Conservation (phyloP, 208 protist species). For the Wallacemonas sp. region DNA sequence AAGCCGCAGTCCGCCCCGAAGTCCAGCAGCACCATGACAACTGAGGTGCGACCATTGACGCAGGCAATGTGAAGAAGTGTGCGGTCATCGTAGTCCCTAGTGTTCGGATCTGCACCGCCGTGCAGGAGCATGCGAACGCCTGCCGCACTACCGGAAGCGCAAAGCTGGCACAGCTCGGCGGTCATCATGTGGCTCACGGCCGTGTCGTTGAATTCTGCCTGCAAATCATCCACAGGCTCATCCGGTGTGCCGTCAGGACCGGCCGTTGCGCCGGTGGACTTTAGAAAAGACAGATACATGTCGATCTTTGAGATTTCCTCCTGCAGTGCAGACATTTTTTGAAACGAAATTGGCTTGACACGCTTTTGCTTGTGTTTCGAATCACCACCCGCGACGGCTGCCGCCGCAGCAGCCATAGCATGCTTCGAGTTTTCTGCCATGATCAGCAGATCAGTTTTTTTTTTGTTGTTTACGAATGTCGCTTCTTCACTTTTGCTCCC, state of each 20-base stretch:
- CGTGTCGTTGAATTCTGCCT: constrained; percentile 35
- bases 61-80: constrained; percentile 84
- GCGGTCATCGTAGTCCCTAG: constrained; percentile 75
- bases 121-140: constrained; percentile 70
- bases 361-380: constrained; percentile 18
- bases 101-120: constrained; percentile 76
- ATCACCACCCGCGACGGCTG: constrained; percentile 2
- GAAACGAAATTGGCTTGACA: constrained; percentile 59
- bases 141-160: constrained; percentile 60
- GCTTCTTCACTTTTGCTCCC: no score
- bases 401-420: background rate
- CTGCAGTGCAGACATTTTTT: constrained; percentile 75
- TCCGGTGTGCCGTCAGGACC: background rate
- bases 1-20: constrained; percentile 58
- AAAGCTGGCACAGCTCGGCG: constrained; percentile 79
- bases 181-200: constrained; percentile 70
- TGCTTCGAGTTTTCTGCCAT: constrained; percentile 11
- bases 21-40: constrained; percentile 66
- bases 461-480: no score
- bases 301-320: constrained; percentile 77
- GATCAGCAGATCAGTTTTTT: background rate
- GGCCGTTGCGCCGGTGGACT: background rate
- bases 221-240: background rate
- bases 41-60: constrained; percentile 47
- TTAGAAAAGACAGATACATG: constrained; percentile 34